These are phyloP conservation scores for Colletotrichum filicis DNA, from an alignment of 2,329 filamentous ascomycete genomes.

Conservation along the genomic window DNA sequence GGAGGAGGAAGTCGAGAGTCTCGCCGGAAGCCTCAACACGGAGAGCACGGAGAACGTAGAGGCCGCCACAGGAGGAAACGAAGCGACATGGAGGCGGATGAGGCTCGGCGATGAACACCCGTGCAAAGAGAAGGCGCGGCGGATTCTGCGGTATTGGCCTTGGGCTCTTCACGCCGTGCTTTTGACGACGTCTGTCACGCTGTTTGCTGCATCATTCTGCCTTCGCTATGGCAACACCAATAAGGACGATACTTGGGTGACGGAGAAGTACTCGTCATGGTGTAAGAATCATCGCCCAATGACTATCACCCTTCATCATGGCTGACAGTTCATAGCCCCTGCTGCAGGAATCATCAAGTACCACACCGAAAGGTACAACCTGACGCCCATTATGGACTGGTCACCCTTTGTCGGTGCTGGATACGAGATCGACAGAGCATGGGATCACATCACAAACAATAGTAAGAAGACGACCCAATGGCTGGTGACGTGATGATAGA, in stretches of 20 bases:
- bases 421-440: slow-evolving; percentile 66
- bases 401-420: slow-evolving; percentile 66
- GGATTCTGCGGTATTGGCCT: slow-evolving; percentile 46
- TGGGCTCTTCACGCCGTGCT: slow-evolving; percentile 54
- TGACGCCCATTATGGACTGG: slow-evolving; percentile 54
- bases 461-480: slow-evolving; percentile 37
- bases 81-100: slow-evolving; percentile 32
- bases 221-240: slow-evolving; percentile 46
- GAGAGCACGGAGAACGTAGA: slow-evolving; percentile 18
- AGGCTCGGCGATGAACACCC: slow-evolving; percentile 39
- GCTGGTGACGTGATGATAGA: slow-evolving; percentile 31
- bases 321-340: slow-evolving; percentile 50
- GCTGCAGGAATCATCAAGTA: slow-evolving; percentile 59
- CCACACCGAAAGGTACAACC: slow-evolving; percentile 60
- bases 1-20: slow-evolving; percentile 37
- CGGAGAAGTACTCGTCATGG: slow-evolving; percentile 54
- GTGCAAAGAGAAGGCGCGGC: slow-evolving; percentile 37
- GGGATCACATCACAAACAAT: slow-evolving; percentile 64
- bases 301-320: neutral
- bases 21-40: slow-evolving; percentile 33
- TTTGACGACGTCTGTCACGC: slow-evolving; percentile 50
- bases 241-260: slow-evolving; percentile 45
- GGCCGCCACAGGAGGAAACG: neutral
- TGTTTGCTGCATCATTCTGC: slow-evolving; percentile 54
- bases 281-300: slow-evolving; percentile 48